Evolutionary conservation across 139 green algal genomes (phyloP).

Genomic region (Chlorella sp.): DNA sequence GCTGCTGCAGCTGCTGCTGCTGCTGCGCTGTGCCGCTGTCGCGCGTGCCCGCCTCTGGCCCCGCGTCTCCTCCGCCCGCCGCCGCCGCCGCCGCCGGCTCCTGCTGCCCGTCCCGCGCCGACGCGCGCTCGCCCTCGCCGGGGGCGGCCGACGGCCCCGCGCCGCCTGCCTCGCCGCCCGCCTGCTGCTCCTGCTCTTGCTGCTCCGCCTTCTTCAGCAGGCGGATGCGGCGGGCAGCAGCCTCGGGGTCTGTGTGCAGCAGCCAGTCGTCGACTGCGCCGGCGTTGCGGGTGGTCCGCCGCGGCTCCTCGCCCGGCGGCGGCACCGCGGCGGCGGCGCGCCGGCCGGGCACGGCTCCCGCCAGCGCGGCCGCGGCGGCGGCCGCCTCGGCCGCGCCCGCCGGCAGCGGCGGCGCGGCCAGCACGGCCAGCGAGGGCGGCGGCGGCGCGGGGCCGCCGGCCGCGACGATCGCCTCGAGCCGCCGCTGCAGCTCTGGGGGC

Average conservation of each 20-base stretch:
- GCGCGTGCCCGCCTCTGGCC: no score
- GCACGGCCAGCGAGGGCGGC: constrained; percentile 30
- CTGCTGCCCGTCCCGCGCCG: no score
- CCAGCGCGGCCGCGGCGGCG: no score
- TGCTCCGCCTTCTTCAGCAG: constrained; percentile 16
- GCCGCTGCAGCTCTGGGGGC: constrained; percentile 41
- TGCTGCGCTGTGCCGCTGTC: no score
- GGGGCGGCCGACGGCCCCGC: no score
- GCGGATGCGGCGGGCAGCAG: neutral
- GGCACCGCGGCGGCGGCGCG: no score
- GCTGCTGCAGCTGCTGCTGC: neutral
- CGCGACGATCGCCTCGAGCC: constrained; percentile 51
- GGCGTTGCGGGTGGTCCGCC: constrained; percentile 5
- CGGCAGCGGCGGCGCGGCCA: no score
- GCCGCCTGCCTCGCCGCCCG: constrained; percentile 22
- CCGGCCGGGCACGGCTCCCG: no score
- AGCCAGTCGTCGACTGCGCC: neutral
- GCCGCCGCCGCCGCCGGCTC: neutral
- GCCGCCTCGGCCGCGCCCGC: no score
- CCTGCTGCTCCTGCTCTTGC: constrained; percentile 25
- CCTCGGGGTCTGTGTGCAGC: constrained; percentile 22
- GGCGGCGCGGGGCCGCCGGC: constrained; percentile 50
- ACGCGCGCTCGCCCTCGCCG: no score
- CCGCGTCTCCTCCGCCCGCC: no score
- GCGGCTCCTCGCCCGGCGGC: no score